phyloP scores from a whole-genome alignment of 768 basidiomycete species.

The Amanita polypyramis region DNA sequence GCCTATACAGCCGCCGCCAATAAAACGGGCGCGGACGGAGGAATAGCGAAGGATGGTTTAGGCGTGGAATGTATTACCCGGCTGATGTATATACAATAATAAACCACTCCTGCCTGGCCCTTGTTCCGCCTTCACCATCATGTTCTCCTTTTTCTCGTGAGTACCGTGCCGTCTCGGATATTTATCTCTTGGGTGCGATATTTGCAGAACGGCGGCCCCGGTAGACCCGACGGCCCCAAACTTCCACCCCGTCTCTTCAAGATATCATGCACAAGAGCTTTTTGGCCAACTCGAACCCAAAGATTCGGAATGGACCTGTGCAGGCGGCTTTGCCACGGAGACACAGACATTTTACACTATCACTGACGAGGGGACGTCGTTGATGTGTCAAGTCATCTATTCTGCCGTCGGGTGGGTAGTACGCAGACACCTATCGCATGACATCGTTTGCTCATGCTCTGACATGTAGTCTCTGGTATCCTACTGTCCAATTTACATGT shows the following conservation, averaged over 20 bases:
- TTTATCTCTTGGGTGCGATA: conserved; percentile 1
- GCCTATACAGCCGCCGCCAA: conserved; percentile 1
- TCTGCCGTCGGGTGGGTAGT: conserved; percentile 72
- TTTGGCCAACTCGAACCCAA: conserved; percentile 66
- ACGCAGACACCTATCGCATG: conserved; percentile 4
- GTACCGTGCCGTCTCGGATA: conserved; percentile 19
- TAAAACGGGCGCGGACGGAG: conserved; percentile 6
- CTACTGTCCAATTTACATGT: conserved; percentile 90
- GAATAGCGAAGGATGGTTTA: background rate
- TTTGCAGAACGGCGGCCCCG: conserved; percentile 39
- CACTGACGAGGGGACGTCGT: conserved; percentile 64
- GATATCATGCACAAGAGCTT: conserved; percentile 41
- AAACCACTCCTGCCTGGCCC: background rate
- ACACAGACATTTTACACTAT: conserved; percentile 84
- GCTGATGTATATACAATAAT: background rate
- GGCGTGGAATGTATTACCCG: background rate
- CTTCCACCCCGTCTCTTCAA: conserved; percentile 73
- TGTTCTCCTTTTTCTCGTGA: conserved; percentile 81
- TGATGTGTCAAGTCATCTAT: conserved; percentile 84
- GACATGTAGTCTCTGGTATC: conserved; percentile 71
- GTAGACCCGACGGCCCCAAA: conserved; percentile 64
- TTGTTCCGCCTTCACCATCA: conserved; percentile 24
- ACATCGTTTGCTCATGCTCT: conserved; percentile 6
- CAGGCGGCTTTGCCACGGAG: conserved; percentile 80
- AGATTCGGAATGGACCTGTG: conserved; percentile 78